These are phyloP conservation scores for Mortierella sp. DNA, from an alignment of 371 early-diverging fungal genomes.

Conservation along the genomic window DNA sequence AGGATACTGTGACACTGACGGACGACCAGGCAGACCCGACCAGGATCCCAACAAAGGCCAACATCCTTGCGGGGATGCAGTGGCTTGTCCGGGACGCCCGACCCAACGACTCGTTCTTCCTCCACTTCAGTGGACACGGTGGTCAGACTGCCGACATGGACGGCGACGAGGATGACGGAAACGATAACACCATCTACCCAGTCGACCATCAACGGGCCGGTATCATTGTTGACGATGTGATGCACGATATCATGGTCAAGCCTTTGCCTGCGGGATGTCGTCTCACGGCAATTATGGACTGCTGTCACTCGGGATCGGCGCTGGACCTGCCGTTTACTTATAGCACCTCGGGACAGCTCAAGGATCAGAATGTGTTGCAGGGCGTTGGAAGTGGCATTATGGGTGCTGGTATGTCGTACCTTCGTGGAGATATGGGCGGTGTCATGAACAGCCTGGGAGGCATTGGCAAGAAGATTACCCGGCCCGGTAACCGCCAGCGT, in stretches of 20 bases:
- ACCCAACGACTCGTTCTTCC: conserved; percentile 89
- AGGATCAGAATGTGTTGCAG: conserved; percentile 66
- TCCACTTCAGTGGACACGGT: conserved; percentile 96
- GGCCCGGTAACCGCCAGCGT: conserved; percentile 58
- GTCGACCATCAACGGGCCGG: conserved; percentile 87
- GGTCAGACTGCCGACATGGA: conserved; percentile 73
- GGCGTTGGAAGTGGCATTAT: conserved; percentile 64
- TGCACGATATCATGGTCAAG: conserved; percentile 86
- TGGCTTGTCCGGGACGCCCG: conserved; percentile 91
- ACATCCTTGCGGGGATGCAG: conserved; percentile 90
- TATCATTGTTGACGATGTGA: conserved; percentile 87
- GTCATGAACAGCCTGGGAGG: conserved; percentile 61
- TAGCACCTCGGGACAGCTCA: conserved; percentile 77
- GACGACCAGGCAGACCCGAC: conserved; percentile 83
- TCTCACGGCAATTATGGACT: conserved; percentile 47
- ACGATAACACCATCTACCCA: conserved; percentile 88
- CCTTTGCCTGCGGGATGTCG: conserved; percentile 66
- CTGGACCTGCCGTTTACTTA: conserved; percentile 92
- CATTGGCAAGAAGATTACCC: conserved; percentile 61
- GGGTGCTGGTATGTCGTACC: conserved; percentile 67
- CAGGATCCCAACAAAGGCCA: conserved; percentile 82
- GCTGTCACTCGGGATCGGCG: conserved; percentile 67
- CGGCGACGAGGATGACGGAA: conserved; percentile 90
- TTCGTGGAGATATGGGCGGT: conserved; percentile 66
- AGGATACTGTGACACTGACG: conserved; percentile 86